phyloP scores from a whole-genome alignment of 768 basidiomycete genomes.

The Phlebiopsis gigantea region DNA sequence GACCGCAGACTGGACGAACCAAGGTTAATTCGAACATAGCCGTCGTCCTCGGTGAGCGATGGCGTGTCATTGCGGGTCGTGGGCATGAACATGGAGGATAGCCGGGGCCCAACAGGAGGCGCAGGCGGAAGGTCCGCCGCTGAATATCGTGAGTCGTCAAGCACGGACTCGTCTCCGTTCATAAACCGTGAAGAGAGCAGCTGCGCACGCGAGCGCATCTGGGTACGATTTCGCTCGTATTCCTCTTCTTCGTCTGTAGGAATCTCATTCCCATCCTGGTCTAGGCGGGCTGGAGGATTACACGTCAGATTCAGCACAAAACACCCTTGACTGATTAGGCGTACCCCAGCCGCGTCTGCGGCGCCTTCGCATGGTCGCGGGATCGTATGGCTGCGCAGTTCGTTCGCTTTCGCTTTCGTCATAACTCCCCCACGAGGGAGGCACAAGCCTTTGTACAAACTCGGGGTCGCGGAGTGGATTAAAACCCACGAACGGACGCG shows the following conservation, averaged over 20 bases:
- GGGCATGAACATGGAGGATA: background rate
- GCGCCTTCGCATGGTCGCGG: background rate
- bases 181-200: constrained; percentile 6
- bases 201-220: constrained; percentile 22
- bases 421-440: background rate
- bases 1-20: background rate
- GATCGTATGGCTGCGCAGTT: background rate
- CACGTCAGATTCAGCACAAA: background rate
- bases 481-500: no score
- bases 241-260: constrained; percentile 58
- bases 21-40: background rate
- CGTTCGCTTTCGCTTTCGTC: background rate
- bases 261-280: constrained; percentile 59
- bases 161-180: background rate
- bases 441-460: background rate
- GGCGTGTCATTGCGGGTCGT: background rate
- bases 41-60: background rate
- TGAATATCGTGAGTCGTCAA: background rate
- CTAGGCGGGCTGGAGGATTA: constrained; percentile 28
- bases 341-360: constrained; percentile 21
- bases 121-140: background rate
- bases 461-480: no score
- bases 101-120: background rate
- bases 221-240: constrained; percentile 48
- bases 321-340: background rate